These are phyloP conservation scores for Haematococcus sp. DNA, from an alignment of 139 green algal genomes.

Conservation along the genomic window DNA sequence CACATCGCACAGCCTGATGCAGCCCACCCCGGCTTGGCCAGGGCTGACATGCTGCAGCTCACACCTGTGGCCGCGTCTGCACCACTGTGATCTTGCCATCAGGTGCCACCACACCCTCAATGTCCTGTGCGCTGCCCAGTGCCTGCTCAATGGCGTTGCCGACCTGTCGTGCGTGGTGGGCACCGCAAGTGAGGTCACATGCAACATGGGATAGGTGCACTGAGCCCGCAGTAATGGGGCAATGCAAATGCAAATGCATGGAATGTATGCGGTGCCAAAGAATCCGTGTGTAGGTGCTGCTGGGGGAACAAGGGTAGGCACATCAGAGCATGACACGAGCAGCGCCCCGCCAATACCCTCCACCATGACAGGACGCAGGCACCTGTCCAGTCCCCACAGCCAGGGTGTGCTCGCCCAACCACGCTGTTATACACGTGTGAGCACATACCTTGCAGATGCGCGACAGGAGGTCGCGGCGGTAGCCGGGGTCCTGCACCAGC, in stretches of 20 bases:
- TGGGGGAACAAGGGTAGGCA: no score
- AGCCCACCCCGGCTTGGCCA: background rate
- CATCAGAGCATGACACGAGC: background rate
- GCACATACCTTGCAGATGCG: constrained; percentile 48
- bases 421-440: background rate
- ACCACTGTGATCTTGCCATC: constrained; percentile 90
- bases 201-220: no score
- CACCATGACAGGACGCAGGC: background rate
- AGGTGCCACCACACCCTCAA: constrained; percentile 89
- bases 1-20: no score
- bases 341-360: background rate
- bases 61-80: constrained; percentile 95
- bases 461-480: constrained; percentile 59
- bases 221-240: no score
- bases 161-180: constrained; percentile 31
- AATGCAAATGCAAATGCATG: no score
- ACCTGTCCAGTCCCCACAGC: background rate
- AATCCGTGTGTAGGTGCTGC: no score
- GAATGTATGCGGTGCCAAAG: no score
- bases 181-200: no score
- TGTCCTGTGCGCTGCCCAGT: constrained; percentile 70
- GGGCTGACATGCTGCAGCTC: constrained; percentile 9
- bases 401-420: background rate
- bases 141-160: constrained; percentile 84
- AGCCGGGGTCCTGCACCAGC: constrained; percentile 71